Evolutionary conservation across 2,329 filamentous ascomycete species (phyloP), one percentile per base, ranked within the genome.

Genomic region (Botrytis cinerea): DNA sequence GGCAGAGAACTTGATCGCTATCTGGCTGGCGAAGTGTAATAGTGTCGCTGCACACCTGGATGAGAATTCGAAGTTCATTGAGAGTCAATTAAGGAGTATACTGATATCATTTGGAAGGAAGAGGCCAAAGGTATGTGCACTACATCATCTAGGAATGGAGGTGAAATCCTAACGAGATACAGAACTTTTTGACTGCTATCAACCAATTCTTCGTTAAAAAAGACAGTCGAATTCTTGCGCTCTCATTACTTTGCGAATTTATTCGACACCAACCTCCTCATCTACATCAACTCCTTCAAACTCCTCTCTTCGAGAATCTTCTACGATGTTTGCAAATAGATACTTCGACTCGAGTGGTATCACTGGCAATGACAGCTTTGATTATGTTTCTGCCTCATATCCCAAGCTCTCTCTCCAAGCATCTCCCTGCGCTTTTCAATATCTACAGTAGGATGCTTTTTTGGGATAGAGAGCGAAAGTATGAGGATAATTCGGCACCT

Each of bases 341-440:
- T 81, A 92, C 91, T 1, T 95, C 92, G 0, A 93, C 92, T 0
- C 91, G 91, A 0, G 89, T 92, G 4, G 86, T 95, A n/a, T 92
- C 92, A 1, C 84, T 94, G 61, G 92, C 92, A 1, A 84, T 96
- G 70, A 92, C 92, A 7, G 88, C 90, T 12, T 82, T 96, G 74
- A 91, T 93, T 76, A 96, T 96, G 93, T 89, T 95, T 43, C 82
- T 96, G 68, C 93, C 93, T 2, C 92, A 95, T 79, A 93, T 95
- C 81, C 93, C 93, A 1, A 91, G 88, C 77, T 91, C 91, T 3
- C 83, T 95, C 22, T 89, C 90, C 2, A 86, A 88, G 0, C 87
- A 91, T 79, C 85, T 96, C 9, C 90, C 92, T 45, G 88, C 89
- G 32, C 84, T 96, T 28, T 96, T 95, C 85, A 91, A 94, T 75